Conservation (phyloP, 1,284 basidiomycete genomes). For the Phlebopus sp. region DNA sequence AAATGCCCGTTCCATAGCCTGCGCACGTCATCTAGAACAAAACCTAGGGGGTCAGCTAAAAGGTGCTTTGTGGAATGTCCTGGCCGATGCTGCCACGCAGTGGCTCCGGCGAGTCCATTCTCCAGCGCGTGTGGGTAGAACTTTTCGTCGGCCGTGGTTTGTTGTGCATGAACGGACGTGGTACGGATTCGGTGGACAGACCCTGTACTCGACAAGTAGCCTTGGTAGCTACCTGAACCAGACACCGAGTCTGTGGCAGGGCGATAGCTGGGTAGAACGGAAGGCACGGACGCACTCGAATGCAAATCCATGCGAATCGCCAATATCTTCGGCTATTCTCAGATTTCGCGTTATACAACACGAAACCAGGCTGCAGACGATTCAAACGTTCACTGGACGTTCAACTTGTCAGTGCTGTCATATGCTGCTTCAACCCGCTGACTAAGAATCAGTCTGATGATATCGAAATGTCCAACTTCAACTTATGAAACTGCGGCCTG, state of each 20-base stretch:
- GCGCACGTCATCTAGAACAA: conserved; percentile 24
- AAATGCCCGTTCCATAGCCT: conserved; percentile 19
- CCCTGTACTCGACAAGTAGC: conserved; percentile 41
- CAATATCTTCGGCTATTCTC: no score
- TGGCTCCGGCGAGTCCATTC: conserved; percentile 12
- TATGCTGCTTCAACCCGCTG: no score
- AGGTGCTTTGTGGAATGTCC: conserved; percentile 20
- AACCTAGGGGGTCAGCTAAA: conserved; percentile 21
- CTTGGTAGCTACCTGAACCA: conserved; percentile 43
- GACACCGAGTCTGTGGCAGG: conserved; percentile 26
- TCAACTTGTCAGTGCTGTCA: no score
- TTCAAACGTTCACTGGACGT: no score
- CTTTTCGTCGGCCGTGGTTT: conserved; percentile 11
- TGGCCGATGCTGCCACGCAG: conserved; percentile 8
- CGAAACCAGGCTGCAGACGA: no score
- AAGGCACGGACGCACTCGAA: conserved; percentile 27
- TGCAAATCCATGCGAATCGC: conserved; percentile 20
- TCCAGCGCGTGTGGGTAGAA: conserved; percentile 20
- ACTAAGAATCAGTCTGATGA: no score
- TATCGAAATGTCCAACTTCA: no score
- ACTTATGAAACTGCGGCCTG: no score
- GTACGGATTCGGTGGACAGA: conserved; percentile 40
- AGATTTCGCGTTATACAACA: no score
- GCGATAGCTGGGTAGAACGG: conserved; percentile 17
- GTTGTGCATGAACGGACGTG: conserved; percentile 21